phyloP scores from a whole-genome alignment of 179 eudicot species.

The Camellia oleifera region DNA sequence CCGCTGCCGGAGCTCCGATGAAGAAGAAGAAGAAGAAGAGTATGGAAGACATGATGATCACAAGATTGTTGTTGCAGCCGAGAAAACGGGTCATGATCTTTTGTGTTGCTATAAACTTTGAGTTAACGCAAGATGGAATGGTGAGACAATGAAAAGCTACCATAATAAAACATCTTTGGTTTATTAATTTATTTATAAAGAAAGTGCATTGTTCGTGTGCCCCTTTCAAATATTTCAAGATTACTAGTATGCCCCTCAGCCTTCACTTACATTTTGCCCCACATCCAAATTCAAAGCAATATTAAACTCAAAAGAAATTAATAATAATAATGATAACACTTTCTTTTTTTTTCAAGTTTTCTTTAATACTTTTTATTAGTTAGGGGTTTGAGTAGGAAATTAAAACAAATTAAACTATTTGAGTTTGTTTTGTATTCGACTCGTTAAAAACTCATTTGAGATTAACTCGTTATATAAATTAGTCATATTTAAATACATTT shows the following conservation, averaged over 20 bases:
- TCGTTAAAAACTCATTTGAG: too few relatives aligned
- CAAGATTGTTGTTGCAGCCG: conserved; percentile 17
- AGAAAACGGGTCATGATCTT: conserved; percentile 37
- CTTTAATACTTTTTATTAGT: too few relatives aligned
- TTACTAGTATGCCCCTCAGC: conserved; percentile 18
- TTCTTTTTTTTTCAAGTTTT: too few relatives aligned
- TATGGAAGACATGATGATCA: conserved; percentile 24
- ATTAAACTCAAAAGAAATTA: too few relatives aligned
- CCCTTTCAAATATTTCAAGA: conserved; percentile 20
- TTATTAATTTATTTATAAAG: conserved; percentile 11
- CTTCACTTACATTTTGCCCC: background rate
- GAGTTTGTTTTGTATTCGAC: too few relatives aligned
- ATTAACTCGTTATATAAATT: too few relatives aligned
- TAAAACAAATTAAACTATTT: too few relatives aligned
- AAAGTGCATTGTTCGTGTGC: conserved; percentile 24
- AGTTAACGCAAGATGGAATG: conserved; percentile 15
- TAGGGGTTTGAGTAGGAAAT: too few relatives aligned
- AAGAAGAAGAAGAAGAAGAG: conserved; percentile 25
- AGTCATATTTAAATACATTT: too few relatives aligned
- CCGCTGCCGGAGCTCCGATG: conserved; percentile 16
- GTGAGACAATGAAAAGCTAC: conserved; percentile 40
- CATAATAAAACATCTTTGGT: conserved; percentile 10
- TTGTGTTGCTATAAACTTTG: conserved; percentile 27
- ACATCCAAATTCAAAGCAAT: too few relatives aligned
- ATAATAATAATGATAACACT: too few relatives aligned